phyloP scores from a whole-genome alignment of 129 eudicot species.

The Calendula officinalis region DNA sequence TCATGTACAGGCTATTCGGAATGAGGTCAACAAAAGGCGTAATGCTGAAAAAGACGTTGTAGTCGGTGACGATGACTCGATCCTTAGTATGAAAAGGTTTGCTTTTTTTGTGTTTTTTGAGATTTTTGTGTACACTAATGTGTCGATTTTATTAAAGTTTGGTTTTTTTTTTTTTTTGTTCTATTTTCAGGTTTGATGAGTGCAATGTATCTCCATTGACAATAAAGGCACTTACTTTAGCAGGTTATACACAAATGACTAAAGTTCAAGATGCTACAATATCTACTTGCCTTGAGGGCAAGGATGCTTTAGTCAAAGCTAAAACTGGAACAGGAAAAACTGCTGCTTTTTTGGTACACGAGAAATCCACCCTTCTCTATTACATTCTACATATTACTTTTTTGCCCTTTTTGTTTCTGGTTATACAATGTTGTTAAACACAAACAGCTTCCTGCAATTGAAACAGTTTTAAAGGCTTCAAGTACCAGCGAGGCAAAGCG shows the following conservation, averaged over 20 bases:
- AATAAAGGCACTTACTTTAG: conserved; percentile 69
- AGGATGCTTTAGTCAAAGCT: conserved; percentile 92
- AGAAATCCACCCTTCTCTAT: conserved; percentile 3
- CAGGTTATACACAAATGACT: conserved; percentile 93
- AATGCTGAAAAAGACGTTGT: conserved; percentile 27
- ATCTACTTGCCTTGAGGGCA: conserved; percentile 75
- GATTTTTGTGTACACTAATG: background rate
- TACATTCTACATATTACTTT: background rate
- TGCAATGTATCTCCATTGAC: conserved; percentile 72
- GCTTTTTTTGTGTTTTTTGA: conserved; percentile 5
- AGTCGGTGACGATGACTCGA: conserved; percentile 44
- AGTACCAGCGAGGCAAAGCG: conserved; percentile 24
- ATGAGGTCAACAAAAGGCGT: conserved; percentile 53
- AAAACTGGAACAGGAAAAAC: conserved; percentile 92
- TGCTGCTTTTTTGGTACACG: conserved; percentile 87
- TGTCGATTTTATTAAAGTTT: background rate
- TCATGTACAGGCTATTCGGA: conserved; percentile 59
- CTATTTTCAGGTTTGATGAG: conserved; percentile 80
- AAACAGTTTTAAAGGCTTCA: conserved; percentile 88
- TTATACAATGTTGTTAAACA: conserved; percentile 51
- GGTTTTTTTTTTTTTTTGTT: background rate
- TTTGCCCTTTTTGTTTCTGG: background rate
- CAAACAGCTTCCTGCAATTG: conserved; percentile 98
- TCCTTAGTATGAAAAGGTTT: conserved; percentile 66
- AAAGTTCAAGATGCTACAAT: conserved; percentile 86